Evolutionary conservation across 2,329 filamentous ascomycete species (phyloP).

Genomic region (Clonostachys byssicola): DNA sequence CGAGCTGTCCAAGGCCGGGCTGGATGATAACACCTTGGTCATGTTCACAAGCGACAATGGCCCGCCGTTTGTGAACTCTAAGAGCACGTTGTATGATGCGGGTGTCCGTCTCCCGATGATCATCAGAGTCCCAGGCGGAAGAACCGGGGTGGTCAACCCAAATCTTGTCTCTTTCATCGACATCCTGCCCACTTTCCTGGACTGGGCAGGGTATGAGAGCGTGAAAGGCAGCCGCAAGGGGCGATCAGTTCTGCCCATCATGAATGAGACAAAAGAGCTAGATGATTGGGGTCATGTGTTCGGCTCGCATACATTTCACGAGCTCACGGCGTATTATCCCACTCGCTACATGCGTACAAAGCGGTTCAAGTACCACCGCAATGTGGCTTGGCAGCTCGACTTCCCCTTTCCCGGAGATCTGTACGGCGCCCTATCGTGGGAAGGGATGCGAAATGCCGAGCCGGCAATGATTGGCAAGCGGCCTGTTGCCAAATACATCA

Average conservation of each 20-base stretch:
- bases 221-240: conserved; percentile 13
- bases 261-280: conserved; percentile 11
- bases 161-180: conserved; percentile 41
- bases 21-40: conserved; percentile 31
- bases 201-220: conserved; percentile 20
- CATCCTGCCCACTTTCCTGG: conserved; percentile 37
- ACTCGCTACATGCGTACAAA: conserved; percentile 37
- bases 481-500: conserved; percentile 33
- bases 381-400: conserved; percentile 41
- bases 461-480: conserved; percentile 25
- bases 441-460: conserved; percentile 32
- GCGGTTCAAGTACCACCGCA: conserved; percentile 44
- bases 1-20: conserved; percentile 20
- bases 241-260: conserved; percentile 30
- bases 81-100: conserved; percentile 44
- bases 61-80: conserved; percentile 44
- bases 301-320: conserved; percentile 48
- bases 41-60: conserved; percentile 45
- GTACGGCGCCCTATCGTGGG: conserved; percentile 35
- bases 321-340: conserved; percentile 44
- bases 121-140: conserved; percentile 12
- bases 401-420: conserved; percentile 43
- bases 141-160: conserved; percentile 22
- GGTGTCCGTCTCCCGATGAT: conserved; percentile 38
- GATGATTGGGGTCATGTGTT: conserved; percentile 26